Evolutionary conservation across 1,139 yeast species (phyloP).

Genomic region (Saccharomyces hybrid): DNA sequence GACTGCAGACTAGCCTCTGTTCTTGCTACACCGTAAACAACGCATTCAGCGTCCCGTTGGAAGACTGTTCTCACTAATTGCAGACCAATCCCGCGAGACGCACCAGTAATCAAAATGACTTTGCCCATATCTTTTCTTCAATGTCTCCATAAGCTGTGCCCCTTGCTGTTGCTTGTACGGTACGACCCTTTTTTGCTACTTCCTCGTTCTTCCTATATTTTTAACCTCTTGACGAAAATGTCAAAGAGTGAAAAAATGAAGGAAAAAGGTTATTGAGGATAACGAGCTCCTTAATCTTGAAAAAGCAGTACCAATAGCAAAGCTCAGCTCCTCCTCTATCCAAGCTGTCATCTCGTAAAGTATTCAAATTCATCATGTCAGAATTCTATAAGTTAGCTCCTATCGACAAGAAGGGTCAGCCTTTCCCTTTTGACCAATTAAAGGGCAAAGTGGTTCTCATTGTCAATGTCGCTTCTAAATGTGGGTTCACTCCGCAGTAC

Average conservation of each 20-base stretch:
- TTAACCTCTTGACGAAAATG: not conserved
- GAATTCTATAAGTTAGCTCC: conserved; percentile 45
- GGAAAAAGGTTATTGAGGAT: not conserved
- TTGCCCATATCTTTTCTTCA: conserved; percentile 5
- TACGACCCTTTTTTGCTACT: not conserved
- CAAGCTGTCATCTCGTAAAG: not conserved
- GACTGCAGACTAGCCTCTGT: conserved; percentile 41
- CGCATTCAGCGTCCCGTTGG: conserved; percentile 39
- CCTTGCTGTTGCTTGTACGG: not conserved
- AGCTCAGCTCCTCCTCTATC: too few species aligned
- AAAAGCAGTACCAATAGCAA: too few species aligned
- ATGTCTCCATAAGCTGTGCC: not conserved
- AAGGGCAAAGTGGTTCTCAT: conserved; percentile 79
- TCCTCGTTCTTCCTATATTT: not conserved
- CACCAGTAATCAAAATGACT: conserved; percentile 64
- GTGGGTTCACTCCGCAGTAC: conserved; percentile 47
- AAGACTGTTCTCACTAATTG: conserved; percentile 55
- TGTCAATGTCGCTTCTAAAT: conserved; percentile 82
- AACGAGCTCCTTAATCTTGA: too few species aligned
- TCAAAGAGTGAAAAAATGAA: not conserved
- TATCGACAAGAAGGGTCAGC: conserved; percentile 43
- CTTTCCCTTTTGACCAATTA: conserved; percentile 52
- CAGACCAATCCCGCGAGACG: conserved; percentile 69
- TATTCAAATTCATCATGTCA: conserved; percentile 6
- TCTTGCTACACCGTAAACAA: conserved; percentile 74